These are phyloP conservation scores for Exophiala xenobiotica DNA, from an alignment of 2,329 filamentous ascomycete species.

Conservation along the genomic window DNA sequence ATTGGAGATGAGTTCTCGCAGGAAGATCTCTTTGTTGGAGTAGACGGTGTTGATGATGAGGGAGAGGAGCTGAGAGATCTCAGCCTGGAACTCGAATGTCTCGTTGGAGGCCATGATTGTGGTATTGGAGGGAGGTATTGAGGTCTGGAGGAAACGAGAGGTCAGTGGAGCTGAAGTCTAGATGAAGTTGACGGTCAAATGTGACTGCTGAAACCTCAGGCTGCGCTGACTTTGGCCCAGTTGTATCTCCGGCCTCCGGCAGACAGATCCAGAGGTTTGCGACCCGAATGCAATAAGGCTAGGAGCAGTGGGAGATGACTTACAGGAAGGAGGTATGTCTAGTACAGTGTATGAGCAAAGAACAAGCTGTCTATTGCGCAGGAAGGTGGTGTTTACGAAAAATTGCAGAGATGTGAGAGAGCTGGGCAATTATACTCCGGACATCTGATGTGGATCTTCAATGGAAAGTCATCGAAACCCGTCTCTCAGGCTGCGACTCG, in stretches of 20 bases:
- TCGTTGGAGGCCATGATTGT: constrained; percentile 72
- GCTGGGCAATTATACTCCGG: no score
- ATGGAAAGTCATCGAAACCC: background rate
- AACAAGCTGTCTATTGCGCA: background rate
- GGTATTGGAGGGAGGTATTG: constrained; percentile 31
- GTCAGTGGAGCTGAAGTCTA: constrained; percentile 10
- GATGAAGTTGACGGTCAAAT: background rate
- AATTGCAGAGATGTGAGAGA: background rate
- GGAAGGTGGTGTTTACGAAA: background rate
- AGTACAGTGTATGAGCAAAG: background rate
- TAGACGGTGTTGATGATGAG: constrained; percentile 99
- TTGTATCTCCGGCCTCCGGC: no score
- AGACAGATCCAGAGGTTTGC: no score
- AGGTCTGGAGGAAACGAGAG: constrained; percentile 13
- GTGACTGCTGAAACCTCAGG: background rate
- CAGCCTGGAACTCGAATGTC: constrained; percentile 99
- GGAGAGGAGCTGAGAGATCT: constrained; percentile 99
- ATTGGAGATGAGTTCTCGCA: constrained; percentile 98
- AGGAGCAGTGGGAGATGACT: background rate
- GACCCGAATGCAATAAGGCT: no score
- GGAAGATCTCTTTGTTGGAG: constrained; percentile 99
- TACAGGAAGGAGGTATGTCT: background rate
- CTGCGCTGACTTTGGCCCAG: background rate
- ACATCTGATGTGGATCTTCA: no score
- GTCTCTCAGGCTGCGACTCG: background rate